These are phyloP conservation scores for Shiraia sp. DNA, from an alignment of 2,329 filamentous ascomycete species.

Conservation along the genomic window DNA sequence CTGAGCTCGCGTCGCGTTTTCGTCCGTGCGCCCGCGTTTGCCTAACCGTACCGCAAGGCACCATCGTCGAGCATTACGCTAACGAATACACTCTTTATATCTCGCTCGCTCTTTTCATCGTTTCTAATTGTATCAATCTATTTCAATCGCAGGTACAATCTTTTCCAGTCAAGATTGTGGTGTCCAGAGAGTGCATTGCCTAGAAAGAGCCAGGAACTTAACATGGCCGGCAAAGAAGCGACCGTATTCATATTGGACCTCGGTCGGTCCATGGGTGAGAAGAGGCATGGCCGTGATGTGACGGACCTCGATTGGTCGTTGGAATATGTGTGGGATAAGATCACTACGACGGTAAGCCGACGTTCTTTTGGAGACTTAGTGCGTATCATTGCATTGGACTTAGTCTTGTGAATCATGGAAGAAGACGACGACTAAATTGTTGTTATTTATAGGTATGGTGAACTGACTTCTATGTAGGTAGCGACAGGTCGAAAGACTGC, in stretches of 20 bases:
- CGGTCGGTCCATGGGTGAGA: slow-evolving; percentile 79
- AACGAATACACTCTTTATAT: background rate
- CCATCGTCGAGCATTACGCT: slow-evolving; percentile 1
- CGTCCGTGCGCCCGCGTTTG: slow-evolving; percentile 29
- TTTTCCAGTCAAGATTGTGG: too few relatives aligned
- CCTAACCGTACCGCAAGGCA: slow-evolving; percentile 27
- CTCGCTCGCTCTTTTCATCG: background rate
- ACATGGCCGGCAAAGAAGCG: slow-evolving; percentile 91
- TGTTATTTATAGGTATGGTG: too few relatives aligned
- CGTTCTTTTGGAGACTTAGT: slow-evolving; percentile 26
- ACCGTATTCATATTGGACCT: slow-evolving; percentile 91
- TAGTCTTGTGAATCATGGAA: too few relatives aligned
- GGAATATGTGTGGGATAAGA: slow-evolving; percentile 94
- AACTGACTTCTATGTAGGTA: slow-evolving; percentile 46
- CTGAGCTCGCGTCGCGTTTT: slow-evolving; percentile 21
- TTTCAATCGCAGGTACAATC: background rate
- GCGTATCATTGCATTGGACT: slow-evolving; percentile 10
- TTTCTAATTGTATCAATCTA: background rate
- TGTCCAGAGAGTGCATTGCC: background rate
- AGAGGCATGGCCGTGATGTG: slow-evolving; percentile 70
- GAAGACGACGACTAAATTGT: too few relatives aligned
- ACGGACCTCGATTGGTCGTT: slow-evolving; percentile 88
- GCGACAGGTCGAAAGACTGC: slow-evolving; percentile 74
- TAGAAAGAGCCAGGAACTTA: slow-evolving; percentile 6
- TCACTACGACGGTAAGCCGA: slow-evolving; percentile 69